Conservation (phyloP, 148 eudicot genomes). For the Fagopyrum homotropicum region DNA sequence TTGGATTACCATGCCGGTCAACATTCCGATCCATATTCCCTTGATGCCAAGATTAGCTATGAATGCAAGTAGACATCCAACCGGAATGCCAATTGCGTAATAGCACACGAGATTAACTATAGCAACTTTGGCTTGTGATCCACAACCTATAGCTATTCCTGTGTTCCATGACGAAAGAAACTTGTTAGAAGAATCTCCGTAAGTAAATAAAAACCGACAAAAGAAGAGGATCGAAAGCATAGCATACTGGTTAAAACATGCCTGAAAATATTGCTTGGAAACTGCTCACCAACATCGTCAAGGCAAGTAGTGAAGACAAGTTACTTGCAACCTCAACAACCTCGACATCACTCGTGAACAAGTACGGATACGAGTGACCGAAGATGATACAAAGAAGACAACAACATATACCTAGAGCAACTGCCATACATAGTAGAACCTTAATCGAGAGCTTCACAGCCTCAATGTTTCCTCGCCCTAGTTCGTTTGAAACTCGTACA, state of each 20-base stretch:
- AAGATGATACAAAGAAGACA: constrained; percentile 17
- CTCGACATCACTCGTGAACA: no score
- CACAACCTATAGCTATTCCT: constrained; percentile 39
- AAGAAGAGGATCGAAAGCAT: background rate
- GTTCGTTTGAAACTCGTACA: constrained; percentile 66
- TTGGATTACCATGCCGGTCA: background rate
- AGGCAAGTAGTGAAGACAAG: no score
- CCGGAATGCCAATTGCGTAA: constrained; percentile 29
- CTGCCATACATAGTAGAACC: constrained; percentile 3
- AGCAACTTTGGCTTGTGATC: constrained; percentile 31
- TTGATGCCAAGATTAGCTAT: constrained; percentile 21
- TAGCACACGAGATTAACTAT: constrained; percentile 26
- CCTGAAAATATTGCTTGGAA: constrained; percentile 45
- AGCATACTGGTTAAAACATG: constrained; percentile 4
- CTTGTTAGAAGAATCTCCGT: background rate
- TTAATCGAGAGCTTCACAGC: constrained; percentile 11
- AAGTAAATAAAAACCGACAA: background rate
- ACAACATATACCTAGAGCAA: constrained; percentile 3
- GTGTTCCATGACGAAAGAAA: background rate
- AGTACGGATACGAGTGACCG: no score
- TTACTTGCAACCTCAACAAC: no score
- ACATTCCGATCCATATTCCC: constrained; percentile 1
- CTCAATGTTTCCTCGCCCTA: constrained; percentile 50
- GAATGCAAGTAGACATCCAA: constrained; percentile 32
- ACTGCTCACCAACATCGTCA: constrained; percentile 18